Conservation (phyloP, 2,329 filamentous ascomycete genomes). For the Blastomyces gilchristii region DNA sequence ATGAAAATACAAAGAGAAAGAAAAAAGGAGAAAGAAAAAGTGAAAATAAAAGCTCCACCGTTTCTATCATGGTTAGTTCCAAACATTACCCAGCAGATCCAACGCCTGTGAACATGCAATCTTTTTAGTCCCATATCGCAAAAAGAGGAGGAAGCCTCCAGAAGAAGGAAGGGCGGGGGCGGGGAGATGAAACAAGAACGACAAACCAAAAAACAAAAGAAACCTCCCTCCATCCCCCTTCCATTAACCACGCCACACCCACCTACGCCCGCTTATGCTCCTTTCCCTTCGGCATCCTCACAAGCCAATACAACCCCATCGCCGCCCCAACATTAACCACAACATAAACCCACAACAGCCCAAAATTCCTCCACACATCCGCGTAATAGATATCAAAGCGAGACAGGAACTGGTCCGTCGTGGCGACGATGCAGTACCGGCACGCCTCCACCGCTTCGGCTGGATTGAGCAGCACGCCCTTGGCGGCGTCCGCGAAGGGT, state of each 20-base stretch:
- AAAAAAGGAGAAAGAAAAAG: background rate
- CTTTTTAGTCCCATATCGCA: too few species aligned
- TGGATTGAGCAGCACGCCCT: slow-evolving; percentile 19
- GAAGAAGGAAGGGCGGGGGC: too few species aligned
- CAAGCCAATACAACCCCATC: background rate
- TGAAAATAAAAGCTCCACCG: too few species aligned
- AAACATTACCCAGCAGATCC: too few species aligned
- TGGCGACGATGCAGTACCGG: background rate
- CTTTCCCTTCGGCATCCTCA: background rate
- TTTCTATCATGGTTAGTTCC: background rate
- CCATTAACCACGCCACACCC: background rate
- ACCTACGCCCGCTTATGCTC: background rate
- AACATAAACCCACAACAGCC: background rate
- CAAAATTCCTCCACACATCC: background rate
- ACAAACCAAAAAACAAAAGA: too few species aligned
- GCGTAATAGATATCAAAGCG: background rate
- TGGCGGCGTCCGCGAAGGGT: slow-evolving; percentile 25
- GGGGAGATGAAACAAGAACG: too few species aligned
- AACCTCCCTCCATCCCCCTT: too few species aligned
- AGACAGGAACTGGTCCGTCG: background rate
- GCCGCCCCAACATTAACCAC: background rate
- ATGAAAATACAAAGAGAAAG: background rate
- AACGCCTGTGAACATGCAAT: too few species aligned
- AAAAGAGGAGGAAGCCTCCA: too few species aligned
- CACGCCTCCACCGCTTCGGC: background rate